phyloP scores from a whole-genome alignment of 495 filamentous ascomycete genomes.

The Hypoxylon trugodes region DNA sequence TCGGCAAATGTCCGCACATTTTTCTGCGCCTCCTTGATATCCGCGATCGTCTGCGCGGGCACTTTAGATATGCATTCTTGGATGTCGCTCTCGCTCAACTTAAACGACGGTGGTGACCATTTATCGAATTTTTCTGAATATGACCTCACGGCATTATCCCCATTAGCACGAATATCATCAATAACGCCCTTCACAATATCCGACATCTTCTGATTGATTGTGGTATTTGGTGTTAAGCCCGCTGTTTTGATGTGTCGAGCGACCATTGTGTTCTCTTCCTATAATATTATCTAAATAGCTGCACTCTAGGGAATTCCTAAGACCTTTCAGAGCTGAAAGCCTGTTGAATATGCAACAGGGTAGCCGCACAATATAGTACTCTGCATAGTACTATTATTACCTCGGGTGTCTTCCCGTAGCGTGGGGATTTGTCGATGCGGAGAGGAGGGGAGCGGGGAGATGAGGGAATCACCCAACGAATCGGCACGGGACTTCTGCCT shows the following conservation, averaged over 20 bases:
- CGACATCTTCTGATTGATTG: slow-evolving; percentile 34
- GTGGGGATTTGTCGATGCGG: slow-evolving; percentile 23
- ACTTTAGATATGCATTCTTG: slow-evolving; percentile 47
- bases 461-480: slow-evolving; percentile 26
- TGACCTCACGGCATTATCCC: slow-evolving; percentile 56
- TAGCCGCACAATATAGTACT: not conserved
- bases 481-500: slow-evolving; percentile 6
- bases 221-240: slow-evolving; percentile 29
- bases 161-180: slow-evolving; percentile 54
- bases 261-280: slow-evolving; percentile 28
- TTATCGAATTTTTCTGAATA: slow-evolving; percentile 66
- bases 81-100: slow-evolving; percentile 49
- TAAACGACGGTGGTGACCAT: slow-evolving; percentile 60
- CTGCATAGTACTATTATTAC: slow-evolving; percentile 11
- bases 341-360: not conserved
- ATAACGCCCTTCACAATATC: slow-evolving; percentile 59
- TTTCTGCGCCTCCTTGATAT: slow-evolving; percentile 61
- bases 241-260: slow-evolving; percentile 39
- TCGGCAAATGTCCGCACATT: slow-evolving; percentile 61
- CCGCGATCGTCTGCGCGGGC: slow-evolving; percentile 56
- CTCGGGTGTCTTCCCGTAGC: slow-evolving; percentile 21
- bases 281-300: not conserved
- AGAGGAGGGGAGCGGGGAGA: slow-evolving; percentile 25
- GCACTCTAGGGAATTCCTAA: not conserved
- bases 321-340: not conserved